These are phyloP conservation scores for Novakomyces olei DNA, from an alignment of 805 yeast species.

Conservation along the genomic window DNA sequence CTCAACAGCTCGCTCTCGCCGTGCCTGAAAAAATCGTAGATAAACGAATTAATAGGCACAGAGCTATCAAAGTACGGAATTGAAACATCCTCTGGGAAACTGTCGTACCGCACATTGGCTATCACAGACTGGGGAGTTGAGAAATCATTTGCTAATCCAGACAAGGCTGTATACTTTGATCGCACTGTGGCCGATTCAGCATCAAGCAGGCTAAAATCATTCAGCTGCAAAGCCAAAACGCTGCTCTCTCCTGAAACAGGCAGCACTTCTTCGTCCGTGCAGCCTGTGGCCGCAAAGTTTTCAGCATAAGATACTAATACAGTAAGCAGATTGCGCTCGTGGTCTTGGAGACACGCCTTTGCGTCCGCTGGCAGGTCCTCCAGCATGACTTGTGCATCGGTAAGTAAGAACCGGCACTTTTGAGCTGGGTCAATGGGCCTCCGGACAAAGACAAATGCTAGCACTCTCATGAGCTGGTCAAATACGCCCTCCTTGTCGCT, in stretches of 20 bases:
- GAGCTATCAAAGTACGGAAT: neutral
- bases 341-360: neutral
- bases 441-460: constrained; percentile 1
- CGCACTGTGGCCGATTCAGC: neutral
- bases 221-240: too few species aligned
- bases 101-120: neutral
- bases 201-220: too few species aligned
- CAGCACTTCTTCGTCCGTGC: too few species aligned
- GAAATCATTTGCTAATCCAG: neutral
- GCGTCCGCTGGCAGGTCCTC: neutral
- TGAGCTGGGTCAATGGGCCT: neutral
- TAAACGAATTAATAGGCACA: neutral
- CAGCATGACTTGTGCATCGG: neutral
- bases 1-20: neutral
- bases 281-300: too few species aligned
- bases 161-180: neutral
- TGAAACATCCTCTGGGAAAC: neutral
- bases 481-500: neutral
- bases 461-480: neutral
- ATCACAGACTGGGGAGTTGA: neutral
- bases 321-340: neutral
- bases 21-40: constrained; percentile 1
- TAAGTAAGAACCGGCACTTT: neutral
- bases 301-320: neutral
- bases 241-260: too few species aligned